These are phyloP conservation scores for Aphanomyces euteiches DNA, from an alignment of 352 stramenopile genomes.

Conservation along the genomic window DNA sequence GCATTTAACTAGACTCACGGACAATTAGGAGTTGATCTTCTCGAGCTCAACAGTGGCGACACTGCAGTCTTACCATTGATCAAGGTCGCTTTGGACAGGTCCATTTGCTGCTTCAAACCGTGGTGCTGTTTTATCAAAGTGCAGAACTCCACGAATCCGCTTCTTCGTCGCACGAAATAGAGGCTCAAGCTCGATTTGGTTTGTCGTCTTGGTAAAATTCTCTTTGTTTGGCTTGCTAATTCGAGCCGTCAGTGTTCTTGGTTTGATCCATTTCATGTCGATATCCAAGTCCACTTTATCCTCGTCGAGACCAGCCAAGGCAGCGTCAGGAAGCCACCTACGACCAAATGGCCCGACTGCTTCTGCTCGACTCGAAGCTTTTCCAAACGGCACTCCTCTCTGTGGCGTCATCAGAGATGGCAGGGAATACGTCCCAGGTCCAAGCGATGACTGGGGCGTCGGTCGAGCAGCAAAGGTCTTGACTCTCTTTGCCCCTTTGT, in stretches of 20 bases:
- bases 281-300: neutral
- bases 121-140: no score
- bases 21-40: no score
- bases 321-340: neutral
- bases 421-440: neutral
- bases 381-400: slow-evolving; percentile 8
- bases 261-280: neutral
- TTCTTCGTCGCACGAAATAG: no score
- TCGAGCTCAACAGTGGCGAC: no score
- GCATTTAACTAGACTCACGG: no score
- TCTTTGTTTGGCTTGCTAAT: neutral
- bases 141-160: no score
- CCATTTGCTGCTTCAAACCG: no score
- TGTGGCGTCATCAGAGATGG: neutral
- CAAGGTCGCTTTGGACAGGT: no score
- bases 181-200: no score
- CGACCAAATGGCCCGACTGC: slow-evolving; percentile 19
- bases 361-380: slow-evolving; percentile 9
- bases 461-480: neutral
- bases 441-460: neutral
- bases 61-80: no score
- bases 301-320: neutral
- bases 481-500: neutral
- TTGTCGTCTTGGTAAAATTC: no score
- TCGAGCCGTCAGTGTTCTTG: neutral